These are phyloP conservation scores for Erodium texanum DNA, from an alignment of 441 rosid genomes.

Conservation along the genomic window DNA sequence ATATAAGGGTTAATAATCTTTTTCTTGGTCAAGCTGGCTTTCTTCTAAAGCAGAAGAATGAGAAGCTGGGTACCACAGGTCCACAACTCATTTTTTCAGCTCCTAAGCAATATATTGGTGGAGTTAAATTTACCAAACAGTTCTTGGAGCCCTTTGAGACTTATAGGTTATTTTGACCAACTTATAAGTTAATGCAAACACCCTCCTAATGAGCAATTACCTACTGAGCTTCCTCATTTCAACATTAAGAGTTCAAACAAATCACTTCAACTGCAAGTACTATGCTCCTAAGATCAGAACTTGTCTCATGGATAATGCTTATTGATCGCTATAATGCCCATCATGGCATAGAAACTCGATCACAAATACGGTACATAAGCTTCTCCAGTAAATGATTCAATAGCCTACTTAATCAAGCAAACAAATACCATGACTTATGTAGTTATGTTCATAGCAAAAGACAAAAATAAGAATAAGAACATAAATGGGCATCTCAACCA, in stretches of 20 bases:
- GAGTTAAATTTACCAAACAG: no score
- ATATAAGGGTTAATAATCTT: neutral
- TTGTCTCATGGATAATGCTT: neutral
- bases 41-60: neutral
- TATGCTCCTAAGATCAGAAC: slow-evolving; percentile 6
- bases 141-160: no score
- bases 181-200: neutral
- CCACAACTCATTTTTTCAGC: neutral
- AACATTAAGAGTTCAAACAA: slow-evolving; percentile 9
- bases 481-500: slow-evolving; percentile 1
- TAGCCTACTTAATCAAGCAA: neutral
- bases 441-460: neutral
- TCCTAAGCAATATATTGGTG: neutral
- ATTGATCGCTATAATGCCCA: no score
- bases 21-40: neutral
- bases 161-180: no score
- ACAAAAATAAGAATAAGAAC: neutral
- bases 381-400: neutral
- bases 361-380: neutral
- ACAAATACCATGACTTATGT: neutral
- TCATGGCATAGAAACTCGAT: neutral
- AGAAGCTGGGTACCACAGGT: neutral
- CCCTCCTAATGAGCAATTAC: neutral
- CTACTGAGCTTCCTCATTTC: neutral
- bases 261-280: neutral